Conservation (phyloP, 768 basidiomycete genomes). For the Holtermannia corniformis region DNA sequence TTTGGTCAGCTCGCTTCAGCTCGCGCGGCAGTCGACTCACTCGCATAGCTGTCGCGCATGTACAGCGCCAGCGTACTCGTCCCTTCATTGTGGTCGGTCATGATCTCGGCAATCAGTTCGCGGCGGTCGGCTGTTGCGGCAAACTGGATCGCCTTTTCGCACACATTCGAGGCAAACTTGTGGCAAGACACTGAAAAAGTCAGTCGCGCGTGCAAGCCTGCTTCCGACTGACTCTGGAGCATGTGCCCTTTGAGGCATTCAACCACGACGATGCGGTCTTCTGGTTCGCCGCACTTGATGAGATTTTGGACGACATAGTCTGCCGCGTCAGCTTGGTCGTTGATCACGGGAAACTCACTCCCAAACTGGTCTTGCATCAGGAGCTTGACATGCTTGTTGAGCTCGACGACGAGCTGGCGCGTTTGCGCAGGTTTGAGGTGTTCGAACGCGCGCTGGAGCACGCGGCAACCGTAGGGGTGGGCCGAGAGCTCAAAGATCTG, state of each 20-base stretch:
- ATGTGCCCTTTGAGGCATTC: slow-evolving; percentile 65
- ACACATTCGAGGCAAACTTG: slow-evolving; percentile 93
- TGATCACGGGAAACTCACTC: slow-evolving; percentile 38
- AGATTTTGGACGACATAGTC: slow-evolving; percentile 92
- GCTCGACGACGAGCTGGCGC: slow-evolving; percentile 66
- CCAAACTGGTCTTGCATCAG: slow-evolving; percentile 86
- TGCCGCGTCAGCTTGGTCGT: background rate
- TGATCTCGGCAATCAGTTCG: slow-evolving; percentile 69
- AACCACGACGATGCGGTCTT: slow-evolving; percentile 61
- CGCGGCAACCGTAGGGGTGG: slow-evolving; percentile 89
- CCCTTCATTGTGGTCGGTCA: slow-evolving; percentile 57
- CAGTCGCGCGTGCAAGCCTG: no score
- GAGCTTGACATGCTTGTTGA: slow-evolving; percentile 59
- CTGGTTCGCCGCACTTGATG: slow-evolving; percentile 63
- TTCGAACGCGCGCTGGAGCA: slow-evolving; percentile 85
- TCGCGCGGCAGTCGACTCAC: slow-evolving; percentile 47
- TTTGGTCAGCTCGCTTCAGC: background rate
- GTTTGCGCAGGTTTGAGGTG: slow-evolving; percentile 62
- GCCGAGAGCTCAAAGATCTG: slow-evolving; percentile 71
- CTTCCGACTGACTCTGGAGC: slow-evolving; percentile 45
- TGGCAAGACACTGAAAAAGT: slow-evolving; percentile 31
- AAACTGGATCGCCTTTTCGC: slow-evolving; percentile 73
- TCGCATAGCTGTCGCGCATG: slow-evolving; percentile 84
- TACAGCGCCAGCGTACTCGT: slow-evolving; percentile 57
- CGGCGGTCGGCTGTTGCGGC: slow-evolving; percentile 58